Percentiles rank a stretch among this genome's conserved stretches.
phyloP scores from a whole-genome alignment of 2,329 filamentous ascomycete species.

The Penicillium sp. region DNA sequence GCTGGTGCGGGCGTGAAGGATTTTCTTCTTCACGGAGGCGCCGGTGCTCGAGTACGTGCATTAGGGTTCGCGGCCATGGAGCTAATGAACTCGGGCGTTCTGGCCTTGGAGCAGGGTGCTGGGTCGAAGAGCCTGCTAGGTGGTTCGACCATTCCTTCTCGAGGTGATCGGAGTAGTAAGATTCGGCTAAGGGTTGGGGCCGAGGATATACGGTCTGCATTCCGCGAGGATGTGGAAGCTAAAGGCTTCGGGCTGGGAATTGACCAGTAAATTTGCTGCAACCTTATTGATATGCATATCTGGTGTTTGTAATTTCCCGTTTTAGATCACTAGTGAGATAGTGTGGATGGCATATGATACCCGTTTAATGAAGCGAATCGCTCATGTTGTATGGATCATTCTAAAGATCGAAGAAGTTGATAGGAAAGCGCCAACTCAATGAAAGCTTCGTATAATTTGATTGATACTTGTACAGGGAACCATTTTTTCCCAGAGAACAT shows the following conservation, averaged over 20 bases:
- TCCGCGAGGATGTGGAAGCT: slow-evolving; percentile 83
- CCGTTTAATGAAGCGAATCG: slow-evolving; percentile 8
- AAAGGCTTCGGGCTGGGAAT: slow-evolving; percentile 68
- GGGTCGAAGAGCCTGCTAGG: slow-evolving; percentile 29
- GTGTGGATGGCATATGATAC: slow-evolving; percentile 16
- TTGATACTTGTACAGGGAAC: slow-evolving; percentile 12
- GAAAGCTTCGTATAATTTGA: no score
- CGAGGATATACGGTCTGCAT: slow-evolving; percentile 83
- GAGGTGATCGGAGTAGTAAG: slow-evolving; percentile 81
- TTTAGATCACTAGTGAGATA: background rate
- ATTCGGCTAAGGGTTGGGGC: slow-evolving; percentile 81
- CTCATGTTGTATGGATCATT: background rate
- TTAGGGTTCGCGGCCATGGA: slow-evolving; percentile 74
- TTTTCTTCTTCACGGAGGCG: slow-evolving; percentile 53
- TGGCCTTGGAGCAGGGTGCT: slow-evolving; percentile 66
- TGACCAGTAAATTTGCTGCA: slow-evolving; percentile 25
- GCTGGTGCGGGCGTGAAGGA: slow-evolving; percentile 58
- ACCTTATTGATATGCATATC: background rate
- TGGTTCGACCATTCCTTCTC: slow-evolving; percentile 52
- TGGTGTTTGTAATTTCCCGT: background rate
- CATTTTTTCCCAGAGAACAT: slow-evolving; percentile 8
- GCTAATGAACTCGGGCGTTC: slow-evolving; percentile 79
- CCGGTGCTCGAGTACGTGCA: slow-evolving; percentile 51
- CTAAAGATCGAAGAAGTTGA: no score
- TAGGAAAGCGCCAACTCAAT: no score